Conservation (phyloP, 805 yeast species). For the Saturnispora besseyi region DNA sequence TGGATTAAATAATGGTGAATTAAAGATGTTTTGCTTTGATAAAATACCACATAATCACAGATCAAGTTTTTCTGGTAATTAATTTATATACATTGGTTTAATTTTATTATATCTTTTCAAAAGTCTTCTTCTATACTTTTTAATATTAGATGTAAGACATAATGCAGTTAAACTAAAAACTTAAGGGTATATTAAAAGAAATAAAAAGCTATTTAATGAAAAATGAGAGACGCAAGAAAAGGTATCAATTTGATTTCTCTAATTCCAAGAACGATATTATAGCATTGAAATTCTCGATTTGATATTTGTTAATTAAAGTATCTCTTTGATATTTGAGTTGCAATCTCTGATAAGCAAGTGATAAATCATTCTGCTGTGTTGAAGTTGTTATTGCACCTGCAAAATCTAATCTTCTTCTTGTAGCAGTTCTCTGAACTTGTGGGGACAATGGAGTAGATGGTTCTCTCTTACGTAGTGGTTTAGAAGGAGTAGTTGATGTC, state of each 20-base stretch:
- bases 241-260: neutral
- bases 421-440: neutral
- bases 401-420: neutral
- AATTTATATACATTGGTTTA: neutral
- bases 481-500: neutral
- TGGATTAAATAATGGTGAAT: conserved; percentile 82
- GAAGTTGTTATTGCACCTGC: neutral
- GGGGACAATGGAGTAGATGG: conserved; percentile 3
- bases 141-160: too few relatives aligned
- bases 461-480: neutral
- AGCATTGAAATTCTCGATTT: neutral
- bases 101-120: neutral
- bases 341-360: neutral
- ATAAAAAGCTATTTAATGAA: too few relatives aligned
- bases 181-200: too few relatives aligned
- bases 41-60: neutral
- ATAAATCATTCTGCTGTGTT: neutral
- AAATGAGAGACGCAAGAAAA: too few relatives aligned
- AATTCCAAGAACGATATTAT: neutral
- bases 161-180: too few relatives aligned
- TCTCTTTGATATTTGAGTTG: neutral
- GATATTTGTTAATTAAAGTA: neutral
- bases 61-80: neutral
- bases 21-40: conserved; percentile 78
- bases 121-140: neutral